phyloP scores from a whole-genome alignment of 1,284 basidiomycete genomes.

The Marasmius fiardii region DNA sequence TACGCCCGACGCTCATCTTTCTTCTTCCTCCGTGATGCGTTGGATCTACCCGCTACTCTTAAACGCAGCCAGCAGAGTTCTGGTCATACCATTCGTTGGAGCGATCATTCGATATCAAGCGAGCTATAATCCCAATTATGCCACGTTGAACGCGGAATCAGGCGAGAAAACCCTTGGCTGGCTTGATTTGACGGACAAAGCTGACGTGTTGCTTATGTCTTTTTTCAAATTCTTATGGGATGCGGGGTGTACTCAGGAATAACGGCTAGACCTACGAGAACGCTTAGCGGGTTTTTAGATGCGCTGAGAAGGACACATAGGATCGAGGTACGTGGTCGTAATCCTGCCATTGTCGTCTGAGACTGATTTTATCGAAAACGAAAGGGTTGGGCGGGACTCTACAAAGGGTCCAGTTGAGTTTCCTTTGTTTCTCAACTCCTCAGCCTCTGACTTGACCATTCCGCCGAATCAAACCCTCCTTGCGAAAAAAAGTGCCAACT shows the following conservation, averaged over 20 bases:
- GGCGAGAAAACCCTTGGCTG: neutral
- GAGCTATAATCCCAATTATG: neutral
- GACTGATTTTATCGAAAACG: neutral
- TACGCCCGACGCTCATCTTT: neutral
- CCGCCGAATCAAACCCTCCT: too few relatives aligned
- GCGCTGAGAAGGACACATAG: neutral
- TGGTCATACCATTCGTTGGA: neutral
- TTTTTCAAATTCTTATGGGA: too few relatives aligned
- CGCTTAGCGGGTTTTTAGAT: neutral
- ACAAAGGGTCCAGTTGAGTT: conserved; percentile 2
- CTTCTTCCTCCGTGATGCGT: neutral
- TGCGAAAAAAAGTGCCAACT: conserved; percentile 3
- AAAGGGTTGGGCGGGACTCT: conserved; percentile 6
- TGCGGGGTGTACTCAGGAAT: too few relatives aligned
- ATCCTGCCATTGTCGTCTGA: neutral
- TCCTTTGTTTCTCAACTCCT: too few relatives aligned
- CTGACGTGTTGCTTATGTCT: too few relatives aligned
- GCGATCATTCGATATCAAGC: conserved; percentile 1
- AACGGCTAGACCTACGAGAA: neutral
- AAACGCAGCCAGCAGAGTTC: neutral
- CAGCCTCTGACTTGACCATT: too few relatives aligned
- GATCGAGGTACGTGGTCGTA: neutral
- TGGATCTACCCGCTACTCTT: neutral
- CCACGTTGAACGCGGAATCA: neutral
- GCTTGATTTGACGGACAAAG: too few relatives aligned